Conservation (phyloP, 441 rosid species). For the Adansonia gregorii region DNA sequence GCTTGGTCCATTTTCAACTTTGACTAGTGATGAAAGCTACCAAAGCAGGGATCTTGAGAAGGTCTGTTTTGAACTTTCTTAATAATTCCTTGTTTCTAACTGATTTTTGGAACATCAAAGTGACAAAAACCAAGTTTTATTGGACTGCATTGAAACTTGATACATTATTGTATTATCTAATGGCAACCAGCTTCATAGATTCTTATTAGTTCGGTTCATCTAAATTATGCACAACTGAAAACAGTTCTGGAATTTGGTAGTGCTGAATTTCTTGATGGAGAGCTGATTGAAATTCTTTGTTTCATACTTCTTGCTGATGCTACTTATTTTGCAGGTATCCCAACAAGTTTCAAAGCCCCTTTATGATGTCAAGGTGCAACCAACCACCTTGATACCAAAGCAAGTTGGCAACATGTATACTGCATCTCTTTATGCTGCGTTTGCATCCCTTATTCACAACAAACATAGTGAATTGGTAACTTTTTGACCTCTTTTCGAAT, state of each 20-base stretch:
- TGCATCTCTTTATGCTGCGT: conserved; percentile 94
- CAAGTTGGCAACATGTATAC: conserved; percentile 99
- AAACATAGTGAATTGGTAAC: conserved; percentile 75
- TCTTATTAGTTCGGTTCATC: neutral
- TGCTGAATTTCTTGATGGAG: neutral
- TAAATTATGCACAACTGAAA: neutral
- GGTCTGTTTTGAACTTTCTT: conserved; percentile 45
- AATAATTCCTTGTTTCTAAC: neutral
- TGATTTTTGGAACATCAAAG: neutral
- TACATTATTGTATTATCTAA: neutral
- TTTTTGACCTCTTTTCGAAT: conserved; percentile 19
- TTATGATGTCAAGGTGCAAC: conserved; percentile 81
- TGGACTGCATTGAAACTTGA: neutral
- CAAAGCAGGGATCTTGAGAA: conserved; percentile 96
- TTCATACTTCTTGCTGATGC: conserved; percentile 29
- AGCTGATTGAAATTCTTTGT: conserved; percentile 16
- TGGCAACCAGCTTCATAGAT: neutral
- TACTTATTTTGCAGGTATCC: conserved; percentile 55
- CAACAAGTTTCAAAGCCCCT: conserved; percentile 89
- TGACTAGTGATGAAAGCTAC: conserved; percentile 84
- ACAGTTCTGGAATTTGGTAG: neutral
- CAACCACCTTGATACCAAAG: conserved; percentile 85
- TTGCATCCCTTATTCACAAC: conserved; percentile 86
- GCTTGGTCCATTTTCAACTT: conserved; percentile 72
- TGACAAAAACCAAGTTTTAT: neutral